Evolutionary conservation across 2,329 filamentous ascomycete species (phyloP), one percentile per base, ranked within the genome.

Genomic region (Alternaria sp.): DNA sequence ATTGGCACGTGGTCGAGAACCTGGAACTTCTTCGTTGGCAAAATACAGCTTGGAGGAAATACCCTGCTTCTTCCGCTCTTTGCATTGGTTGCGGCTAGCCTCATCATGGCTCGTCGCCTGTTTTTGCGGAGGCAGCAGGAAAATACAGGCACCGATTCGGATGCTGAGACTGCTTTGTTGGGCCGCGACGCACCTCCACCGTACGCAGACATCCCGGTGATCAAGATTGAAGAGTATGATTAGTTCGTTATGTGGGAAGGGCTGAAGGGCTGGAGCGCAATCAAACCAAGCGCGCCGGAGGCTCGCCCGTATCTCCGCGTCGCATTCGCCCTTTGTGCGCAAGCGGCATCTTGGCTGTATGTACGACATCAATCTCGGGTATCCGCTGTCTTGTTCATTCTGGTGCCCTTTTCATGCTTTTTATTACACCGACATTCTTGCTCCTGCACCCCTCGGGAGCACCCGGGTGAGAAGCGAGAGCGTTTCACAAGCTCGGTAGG

Each of bases 101-200:
- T 63, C 16, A 48, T 72, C 22, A 51, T 73, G 28, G 64, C 49
- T 36, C 54, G 65, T 32, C 61, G 60, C 14, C 56, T 64, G 50
- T 59, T 55, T 18, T 46, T 59, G 45, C 55, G 54, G 40, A 57
- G 62, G 38, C 44, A 65, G 54, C 54, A 66, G 50, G 63, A 62
- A 10, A 59, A 50, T 25, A 22, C n/a, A 22, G 27, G 55, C 32
- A 25, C 28, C 32, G 59, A 49, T 9, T 62, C 62, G 5, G 68
- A 74, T 53, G 63, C 62, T 9, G 72, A 72, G 58, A 65, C 64
- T 30, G 67, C 60, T 22, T 54, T 70, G 48, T 74, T 49, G 67
- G 54, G 28, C 34, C 55, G 18, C 25, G 59, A 63, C 41, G 58
- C 60, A 16, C 63, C 66, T 18, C 68, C 64, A n/a, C 59, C 60